phyloP scores from a whole-genome alignment of 805 yeast genomes.

The Cyberlindnera sargentensis region DNA sequence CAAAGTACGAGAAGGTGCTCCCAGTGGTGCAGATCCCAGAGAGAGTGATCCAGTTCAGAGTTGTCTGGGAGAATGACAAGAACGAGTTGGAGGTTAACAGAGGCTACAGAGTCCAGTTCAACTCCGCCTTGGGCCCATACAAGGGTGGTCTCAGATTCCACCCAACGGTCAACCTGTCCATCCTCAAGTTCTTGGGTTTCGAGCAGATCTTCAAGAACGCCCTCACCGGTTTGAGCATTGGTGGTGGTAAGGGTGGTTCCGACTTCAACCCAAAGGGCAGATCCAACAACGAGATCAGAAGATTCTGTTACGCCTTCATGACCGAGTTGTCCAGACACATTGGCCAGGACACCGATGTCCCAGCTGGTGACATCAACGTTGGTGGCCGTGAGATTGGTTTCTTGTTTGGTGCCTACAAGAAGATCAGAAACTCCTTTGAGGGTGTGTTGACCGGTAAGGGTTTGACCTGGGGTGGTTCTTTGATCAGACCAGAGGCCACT shows the following conservation, averaged over 20 bases:
- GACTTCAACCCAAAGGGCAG: slow-evolving; percentile 97
- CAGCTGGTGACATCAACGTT: slow-evolving; percentile 99
- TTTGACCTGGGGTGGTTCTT: slow-evolving; percentile 97
- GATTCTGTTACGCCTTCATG: slow-evolving; percentile 95
- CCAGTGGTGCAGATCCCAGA: slow-evolving; percentile 93
- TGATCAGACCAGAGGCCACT: slow-evolving; percentile 98
- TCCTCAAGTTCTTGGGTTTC: slow-evolving; percentile 92
- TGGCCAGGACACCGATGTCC: slow-evolving; percentile 96
- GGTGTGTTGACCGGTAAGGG: slow-evolving; percentile 99
- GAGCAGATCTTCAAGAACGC: slow-evolving; percentile 99
- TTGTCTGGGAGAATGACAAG: slow-evolving; percentile 94
- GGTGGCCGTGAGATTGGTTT: slow-evolving; percentile 73
- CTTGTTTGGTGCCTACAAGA: slow-evolving; percentile 96
- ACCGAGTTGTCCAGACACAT: slow-evolving; percentile 91
- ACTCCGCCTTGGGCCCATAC: slow-evolving; percentile 98
- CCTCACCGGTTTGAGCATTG: slow-evolving; percentile 93
- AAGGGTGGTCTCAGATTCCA: slow-evolving; percentile 98
- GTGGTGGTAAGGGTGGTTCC: slow-evolving; percentile 99
- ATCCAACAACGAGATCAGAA: slow-evolving; percentile 89
- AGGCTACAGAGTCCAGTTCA: slow-evolving; percentile 98
- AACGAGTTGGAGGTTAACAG: slow-evolving; percentile 90
- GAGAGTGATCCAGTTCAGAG: slow-evolving; percentile 95
- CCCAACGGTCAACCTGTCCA: slow-evolving; percentile 92
- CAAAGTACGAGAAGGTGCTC: slow-evolving; percentile 81
- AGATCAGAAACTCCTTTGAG: slow-evolving; percentile 84